Percentiles rank a stretch among this genome's conserved stretches.
Conservation (phyloP, 2,329 filamentous ascomycete genomes). For the Cladosporium sp. region DNA sequence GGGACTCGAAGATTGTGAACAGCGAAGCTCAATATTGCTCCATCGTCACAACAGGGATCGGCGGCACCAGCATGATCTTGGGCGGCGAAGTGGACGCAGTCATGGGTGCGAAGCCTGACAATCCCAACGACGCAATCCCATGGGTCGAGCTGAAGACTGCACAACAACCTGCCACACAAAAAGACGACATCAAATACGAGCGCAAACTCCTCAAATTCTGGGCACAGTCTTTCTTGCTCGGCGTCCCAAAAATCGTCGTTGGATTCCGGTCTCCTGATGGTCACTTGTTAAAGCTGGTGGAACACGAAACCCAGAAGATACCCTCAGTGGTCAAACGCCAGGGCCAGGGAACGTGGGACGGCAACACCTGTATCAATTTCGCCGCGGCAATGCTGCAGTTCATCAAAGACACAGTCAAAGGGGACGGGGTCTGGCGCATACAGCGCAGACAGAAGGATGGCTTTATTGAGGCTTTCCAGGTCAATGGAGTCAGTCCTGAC, state of each 20-base stretch:
- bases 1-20: conserved; percentile 71
- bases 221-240: conserved; percentile 68
- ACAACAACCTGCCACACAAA: conserved; percentile 52
- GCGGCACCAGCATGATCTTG: conserved; percentile 70
- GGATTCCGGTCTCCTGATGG: conserved; percentile 78
- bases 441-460: conserved; percentile 60
- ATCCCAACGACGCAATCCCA: conserved; percentile 68
- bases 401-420: conserved; percentile 49
- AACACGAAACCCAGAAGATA: conserved; percentile 76
- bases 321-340: conserved; percentile 68
- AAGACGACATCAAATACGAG: conserved; percentile 71
- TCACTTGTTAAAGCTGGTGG: conserved; percentile 69
- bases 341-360: conserved; percentile 76
- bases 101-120: conserved; percentile 76
- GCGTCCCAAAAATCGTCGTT: conserved; percentile 87
- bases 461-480: conserved; percentile 71
- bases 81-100: conserved; percentile 95
- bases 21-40: conserved; percentile 97
- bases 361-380: conserved; percentile 92
- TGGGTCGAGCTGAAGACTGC: conserved; percentile 96
- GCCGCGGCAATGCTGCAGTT: conserved; percentile 69
- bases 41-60: conserved; percentile 84
- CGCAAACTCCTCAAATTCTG: conserved; percentile 72
- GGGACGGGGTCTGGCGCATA: conserved; percentile 75
- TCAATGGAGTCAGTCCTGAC: conserved; percentile 74